These are phyloP conservation scores for Nyctanthes arbortristis DNA, from an alignment of 257 asterid species.

Conservation along the genomic window DNA sequence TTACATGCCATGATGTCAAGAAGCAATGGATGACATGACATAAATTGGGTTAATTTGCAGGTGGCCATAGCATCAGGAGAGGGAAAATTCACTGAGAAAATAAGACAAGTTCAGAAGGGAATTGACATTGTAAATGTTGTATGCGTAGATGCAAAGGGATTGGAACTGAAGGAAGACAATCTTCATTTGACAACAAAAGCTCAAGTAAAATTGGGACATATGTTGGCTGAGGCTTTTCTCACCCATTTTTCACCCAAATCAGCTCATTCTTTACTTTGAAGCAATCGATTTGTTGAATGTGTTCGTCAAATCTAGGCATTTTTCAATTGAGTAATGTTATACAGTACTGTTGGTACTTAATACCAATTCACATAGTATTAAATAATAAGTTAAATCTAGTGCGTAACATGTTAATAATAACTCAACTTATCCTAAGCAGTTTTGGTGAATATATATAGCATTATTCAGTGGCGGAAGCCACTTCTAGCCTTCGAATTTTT, in stretches of 20 bases:
- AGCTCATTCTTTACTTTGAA: not conserved
- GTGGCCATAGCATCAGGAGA: conserved; percentile 80
- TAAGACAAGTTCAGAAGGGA: conserved; percentile 59
- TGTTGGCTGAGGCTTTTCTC: conserved; percentile 60
- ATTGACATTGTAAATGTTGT: conserved; percentile 59
- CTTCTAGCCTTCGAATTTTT: too few species aligned
- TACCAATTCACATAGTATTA: too few species aligned
- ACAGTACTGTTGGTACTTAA: too few species aligned
- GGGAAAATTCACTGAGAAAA: conserved; percentile 41
- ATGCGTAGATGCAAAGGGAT: conserved; percentile 72
- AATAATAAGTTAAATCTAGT: too few species aligned
- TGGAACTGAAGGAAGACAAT: conserved; percentile 63
- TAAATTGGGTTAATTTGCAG: conserved; percentile 34
- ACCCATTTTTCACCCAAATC: conserved; percentile 30
- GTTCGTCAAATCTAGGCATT: too few species aligned
- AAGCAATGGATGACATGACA: too few species aligned
- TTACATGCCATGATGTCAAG: too few species aligned
- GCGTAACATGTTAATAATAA: too few species aligned
- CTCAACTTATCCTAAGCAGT: too few species aligned
- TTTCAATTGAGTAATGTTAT: too few species aligned
- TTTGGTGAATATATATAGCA: too few species aligned
- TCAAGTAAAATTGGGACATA: conserved; percentile 59
- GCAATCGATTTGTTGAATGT: not conserved
- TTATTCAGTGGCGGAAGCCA: too few species aligned
- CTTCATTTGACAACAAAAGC: conserved; percentile 72